These are phyloP conservation scores for Hygrophoropsis aurantiaca DNA, from an alignment of 768 basidiomycete species.

Conservation along the genomic window DNA sequence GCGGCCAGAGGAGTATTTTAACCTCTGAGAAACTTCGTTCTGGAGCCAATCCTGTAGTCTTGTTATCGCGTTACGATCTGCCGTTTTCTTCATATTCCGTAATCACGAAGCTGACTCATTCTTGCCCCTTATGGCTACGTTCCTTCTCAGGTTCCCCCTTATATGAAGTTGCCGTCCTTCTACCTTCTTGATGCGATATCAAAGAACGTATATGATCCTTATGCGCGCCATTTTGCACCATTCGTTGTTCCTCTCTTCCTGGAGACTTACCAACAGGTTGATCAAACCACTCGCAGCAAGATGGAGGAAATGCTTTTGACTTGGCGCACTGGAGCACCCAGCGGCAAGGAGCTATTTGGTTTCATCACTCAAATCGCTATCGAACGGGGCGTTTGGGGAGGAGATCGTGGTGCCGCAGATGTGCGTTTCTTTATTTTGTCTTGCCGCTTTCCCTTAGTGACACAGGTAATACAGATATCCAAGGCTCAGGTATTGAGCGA, in stretches of 20 bases:
- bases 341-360: conserved; percentile 83
- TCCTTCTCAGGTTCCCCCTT: conserved; percentile 71
- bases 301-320: conserved; percentile 98
- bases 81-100: conserved; percentile 24
- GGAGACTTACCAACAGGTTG: conserved; percentile 84
- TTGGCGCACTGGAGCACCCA: conserved; percentile 87
- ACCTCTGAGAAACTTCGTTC: conserved; percentile 38
- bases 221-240: conserved; percentile 80
- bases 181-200: conserved; percentile 96
- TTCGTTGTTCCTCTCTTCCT: conserved; percentile 85
- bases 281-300: conserved; percentile 81
- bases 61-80: conserved; percentile 22
- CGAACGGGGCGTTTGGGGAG: conserved; percentile 82
- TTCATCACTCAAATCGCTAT: conserved; percentile 75
- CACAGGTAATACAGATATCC: conserved; percentile 51
- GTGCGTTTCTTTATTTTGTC: conserved; percentile 32
- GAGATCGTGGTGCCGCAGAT: conserved; percentile 40
- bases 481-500: conserved; percentile 82
- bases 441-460: conserved; percentile 26
- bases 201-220: conserved; percentile 94
- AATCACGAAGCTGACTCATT: conserved; percentile 67
- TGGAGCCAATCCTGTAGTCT: conserved; percentile 17
- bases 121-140: conserved; percentile 29
- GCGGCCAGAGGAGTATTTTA: conserved; percentile 34
- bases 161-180: conserved; percentile 90